phyloP scores from a whole-genome alignment of 2,329 filamentous ascomycete species.

The Paraconiothyrium brasiliense region DNA sequence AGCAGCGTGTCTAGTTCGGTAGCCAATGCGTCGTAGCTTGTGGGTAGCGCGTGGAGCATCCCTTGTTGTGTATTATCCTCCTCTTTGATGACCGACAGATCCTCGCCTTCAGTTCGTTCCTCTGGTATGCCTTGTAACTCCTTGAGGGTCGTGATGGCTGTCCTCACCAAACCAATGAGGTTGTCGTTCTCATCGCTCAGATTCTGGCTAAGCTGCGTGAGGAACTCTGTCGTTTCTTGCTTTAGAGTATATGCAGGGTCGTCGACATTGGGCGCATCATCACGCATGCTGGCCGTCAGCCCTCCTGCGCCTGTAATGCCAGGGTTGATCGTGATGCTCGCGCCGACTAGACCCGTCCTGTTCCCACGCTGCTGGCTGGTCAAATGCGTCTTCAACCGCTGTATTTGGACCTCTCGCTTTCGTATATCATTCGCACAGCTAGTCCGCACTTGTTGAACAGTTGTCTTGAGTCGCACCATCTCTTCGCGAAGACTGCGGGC shows the following conservation, averaged over 20 bases:
- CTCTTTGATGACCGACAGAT: slow-evolving; percentile 37
- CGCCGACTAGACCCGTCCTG: slow-evolving; percentile 56
- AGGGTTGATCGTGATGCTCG: slow-evolving; percentile 59
- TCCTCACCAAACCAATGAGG: slow-evolving; percentile 75
- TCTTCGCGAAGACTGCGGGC: slow-evolving; percentile 85
- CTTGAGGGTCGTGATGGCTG: slow-evolving; percentile 75
- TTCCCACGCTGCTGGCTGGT: slow-evolving; percentile 67
- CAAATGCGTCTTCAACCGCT: slow-evolving; percentile 87
- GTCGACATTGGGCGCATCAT: slow-evolving; percentile 61
- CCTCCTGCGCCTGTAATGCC: slow-evolving; percentile 38
- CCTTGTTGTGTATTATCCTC: slow-evolving; percentile 45
- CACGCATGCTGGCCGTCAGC: slow-evolving; percentile 58
- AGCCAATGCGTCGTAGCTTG: slow-evolving; percentile 74
- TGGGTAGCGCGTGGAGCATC: slow-evolving; percentile 60
- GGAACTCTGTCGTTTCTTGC: slow-evolving; percentile 88
- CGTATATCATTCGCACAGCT: slow-evolving; percentile 91
- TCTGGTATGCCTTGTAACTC: slow-evolving; percentile 66
- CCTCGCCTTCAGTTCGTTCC: slow-evolving; percentile 36
- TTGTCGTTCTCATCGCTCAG: slow-evolving; percentile 93
- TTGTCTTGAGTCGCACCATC: slow-evolving; percentile 77
- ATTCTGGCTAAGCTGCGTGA: slow-evolving; percentile 82
- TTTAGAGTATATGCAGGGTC: slow-evolving; percentile 74
- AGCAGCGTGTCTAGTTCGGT: slow-evolving; percentile 79
- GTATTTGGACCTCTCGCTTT: slow-evolving; percentile 88
- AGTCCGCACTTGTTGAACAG: slow-evolving; percentile 82